Base-by-base conservation (phyloP, 257 asterid species). In the Penstemon davidsonii region DNA sequence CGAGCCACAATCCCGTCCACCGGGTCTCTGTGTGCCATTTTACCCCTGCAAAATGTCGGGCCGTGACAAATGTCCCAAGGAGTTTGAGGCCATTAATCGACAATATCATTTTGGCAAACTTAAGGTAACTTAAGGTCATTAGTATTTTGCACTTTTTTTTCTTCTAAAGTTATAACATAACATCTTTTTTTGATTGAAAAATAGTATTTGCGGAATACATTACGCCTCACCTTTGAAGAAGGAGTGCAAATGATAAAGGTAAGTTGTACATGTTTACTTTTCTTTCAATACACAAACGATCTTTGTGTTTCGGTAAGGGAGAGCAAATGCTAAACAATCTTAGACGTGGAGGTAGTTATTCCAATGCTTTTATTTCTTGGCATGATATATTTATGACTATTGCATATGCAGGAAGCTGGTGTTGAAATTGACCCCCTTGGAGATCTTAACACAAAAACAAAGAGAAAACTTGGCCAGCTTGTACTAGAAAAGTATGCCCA, bases 201-300 rank as follows among this genome's bases (percentile, higher is more conserved):
- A 85, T 95, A 93, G 99, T 93, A 90, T 75, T 25, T 75, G 73
- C 84, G 80, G 12, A 78, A 80, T 70, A 93, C 99, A 40, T 78
- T 90, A 55, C 81, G 92, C 41, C 97, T 93, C 60, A 88, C 96
- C 44, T 93, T 90, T 75, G 95, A 83, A 71, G 96, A 86, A 81
- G 97, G 99, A 50, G 75, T 93, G 71, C 90, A 85, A 75, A 88
- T 90, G 96, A 89, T 93, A 64, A 81, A 82, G 96, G 97, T 86
- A 79, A 76, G 79, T 40, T 15, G 18, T 15, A 15, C 18, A 15
- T 15, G 18, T 15, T 15, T 15, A 15, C 18, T 15, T 15, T 15
- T 15, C 18, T 15, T 15, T 15, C 18, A 15, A 15, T 15, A 15
- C 18, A 15, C 18, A 15, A 15, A 15, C 18, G 18, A 15, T 15